Evolutionary conservation across 2,329 filamentous ascomycete genomes (phyloP), one percentile per base, ranked within the genome.

Genomic region (Leptographium galeiforme): DNA sequence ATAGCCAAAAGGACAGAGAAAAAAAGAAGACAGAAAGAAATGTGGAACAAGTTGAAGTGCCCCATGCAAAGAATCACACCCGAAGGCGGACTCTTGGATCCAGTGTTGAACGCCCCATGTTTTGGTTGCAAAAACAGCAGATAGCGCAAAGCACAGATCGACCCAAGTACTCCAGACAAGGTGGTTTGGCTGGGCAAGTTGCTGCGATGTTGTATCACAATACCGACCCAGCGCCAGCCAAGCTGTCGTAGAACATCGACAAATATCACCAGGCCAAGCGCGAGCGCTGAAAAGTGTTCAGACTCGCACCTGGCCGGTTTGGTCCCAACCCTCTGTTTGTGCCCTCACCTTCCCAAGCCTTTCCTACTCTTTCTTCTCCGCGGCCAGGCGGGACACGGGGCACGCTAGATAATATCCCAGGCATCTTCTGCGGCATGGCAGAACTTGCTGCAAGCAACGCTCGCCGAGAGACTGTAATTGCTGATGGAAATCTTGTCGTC

Each of bases 361-460:
- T 32, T 18, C 16, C 48, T 8, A 13, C 13, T 19, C 30, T 12
- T n/a, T 48, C 46, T 36, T 38, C 46, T 19, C 47, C 18, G 16
- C n/a, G 30, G 7, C 32, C 7, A 41, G 39, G 30, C 19, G 33
- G 19, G 36, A 25, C 19, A n/a, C 7, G 34, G 38, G 30, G n/a
- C 16, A 16, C 14, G 6, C 36, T 82, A 98, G 63, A 96, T 79
- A 61, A 98, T 87, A 65, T 88, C 83, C 93, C 93, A 98, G 39
- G 85, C 85, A 68, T 98, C 93, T 71, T 98, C 93, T 45, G 90
- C 91, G 43, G 91, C 93, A 70, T 98, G 93, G 71, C 93, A 97
- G 76, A 98, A 97, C 70, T 97, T 98, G 81, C 91, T 96, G 78
- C 93, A 98, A 45, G 93, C 91, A 57, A 98, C 93, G 73, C 91